Conservation (phyloP, 2,329 filamentous ascomycete genomes). For the Myriosclerotinia scirpicola region DNA sequence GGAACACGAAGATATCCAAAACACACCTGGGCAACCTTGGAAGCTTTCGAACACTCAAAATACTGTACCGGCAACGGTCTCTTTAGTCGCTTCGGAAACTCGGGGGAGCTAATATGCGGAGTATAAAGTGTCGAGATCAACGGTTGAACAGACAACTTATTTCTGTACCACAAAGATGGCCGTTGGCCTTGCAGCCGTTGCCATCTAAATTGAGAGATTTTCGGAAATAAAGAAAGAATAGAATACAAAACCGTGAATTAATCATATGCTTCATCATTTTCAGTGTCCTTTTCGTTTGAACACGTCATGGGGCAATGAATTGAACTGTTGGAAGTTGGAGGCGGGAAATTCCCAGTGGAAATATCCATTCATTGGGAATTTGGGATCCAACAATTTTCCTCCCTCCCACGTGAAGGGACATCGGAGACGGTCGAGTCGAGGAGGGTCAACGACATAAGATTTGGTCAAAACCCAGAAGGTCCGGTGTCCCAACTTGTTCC, state of each 20-base stretch:
- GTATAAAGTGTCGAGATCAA: slow-evolving; percentile 1
- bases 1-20: neutral
- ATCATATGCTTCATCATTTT: neutral
- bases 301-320: slow-evolving; percentile 10
- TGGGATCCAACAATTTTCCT: neutral
- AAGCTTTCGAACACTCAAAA: neutral
- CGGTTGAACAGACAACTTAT: neutral
- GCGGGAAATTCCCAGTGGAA: slow-evolving; percentile 1
- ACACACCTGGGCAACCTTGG: neutral
- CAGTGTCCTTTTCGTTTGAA: slow-evolving; percentile 10
- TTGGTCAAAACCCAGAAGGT: slow-evolving; percentile 9
- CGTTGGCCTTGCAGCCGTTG: neutral
- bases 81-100: neutral
- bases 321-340: neutral
- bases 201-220: neutral
- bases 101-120: neutral
- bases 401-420: neutral
- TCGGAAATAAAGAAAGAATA: slow-evolving; percentile 9
- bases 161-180: neutral
- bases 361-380: neutral
- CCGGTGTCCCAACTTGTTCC: neutral
- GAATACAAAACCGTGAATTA: neutral
- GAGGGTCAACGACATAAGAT: neutral
- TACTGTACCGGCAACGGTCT: neutral
- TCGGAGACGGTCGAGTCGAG: neutral